Conservation (phyloP, 2,329 filamentous ascomycete genomes). For the Incumbomyces delicatus region DNA sequence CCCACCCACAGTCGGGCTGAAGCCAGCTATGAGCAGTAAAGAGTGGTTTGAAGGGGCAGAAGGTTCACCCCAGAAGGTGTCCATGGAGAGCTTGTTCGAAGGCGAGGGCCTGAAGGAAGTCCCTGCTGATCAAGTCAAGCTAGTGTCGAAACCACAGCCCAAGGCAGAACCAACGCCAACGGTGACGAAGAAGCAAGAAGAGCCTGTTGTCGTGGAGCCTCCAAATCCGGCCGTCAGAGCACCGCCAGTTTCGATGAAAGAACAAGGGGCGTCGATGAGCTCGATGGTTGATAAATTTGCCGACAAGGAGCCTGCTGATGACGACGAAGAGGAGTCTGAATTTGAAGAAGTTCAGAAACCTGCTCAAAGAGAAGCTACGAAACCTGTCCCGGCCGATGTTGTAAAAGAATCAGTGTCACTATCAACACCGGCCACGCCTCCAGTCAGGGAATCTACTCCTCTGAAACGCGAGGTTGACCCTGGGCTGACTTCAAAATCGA, state of each 20-base stretch:
- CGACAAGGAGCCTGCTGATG: constrained; percentile 56
- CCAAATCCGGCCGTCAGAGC: constrained; percentile 32
- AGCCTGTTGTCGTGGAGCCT: constrained; percentile 28
- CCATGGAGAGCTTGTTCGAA: constrained; percentile 84
- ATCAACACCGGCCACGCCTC: constrained; percentile 8
- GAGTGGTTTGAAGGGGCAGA: constrained; percentile 87
- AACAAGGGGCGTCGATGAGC: constrained; percentile 80
- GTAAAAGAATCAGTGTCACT: constrained; percentile 10
- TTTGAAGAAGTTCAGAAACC: constrained; percentile 82
- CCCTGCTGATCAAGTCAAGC: constrained; percentile 46
- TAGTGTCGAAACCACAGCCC: constrained; percentile 31
- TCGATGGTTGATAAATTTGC: constrained; percentile 78
- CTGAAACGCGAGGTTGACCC: neutral
- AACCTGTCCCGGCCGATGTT: constrained; percentile 12
- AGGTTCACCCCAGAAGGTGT: constrained; percentile 79
- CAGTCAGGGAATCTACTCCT: neutral
- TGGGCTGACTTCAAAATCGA: neutral
- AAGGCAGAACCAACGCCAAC: constrained; percentile 37
- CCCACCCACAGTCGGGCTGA: constrained; percentile 70
- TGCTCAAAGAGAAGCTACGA: constrained; percentile 36
- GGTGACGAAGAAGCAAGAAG: constrained; percentile 41
- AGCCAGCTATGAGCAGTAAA: constrained; percentile 65
- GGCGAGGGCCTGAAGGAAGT: constrained; percentile 72
- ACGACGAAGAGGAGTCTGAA: constrained; percentile 61
- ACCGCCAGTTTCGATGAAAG: constrained; percentile 61